Conservation (phyloP, 2,329 filamentous ascomycete genomes). For the Atkinsonella texensis region DNA sequence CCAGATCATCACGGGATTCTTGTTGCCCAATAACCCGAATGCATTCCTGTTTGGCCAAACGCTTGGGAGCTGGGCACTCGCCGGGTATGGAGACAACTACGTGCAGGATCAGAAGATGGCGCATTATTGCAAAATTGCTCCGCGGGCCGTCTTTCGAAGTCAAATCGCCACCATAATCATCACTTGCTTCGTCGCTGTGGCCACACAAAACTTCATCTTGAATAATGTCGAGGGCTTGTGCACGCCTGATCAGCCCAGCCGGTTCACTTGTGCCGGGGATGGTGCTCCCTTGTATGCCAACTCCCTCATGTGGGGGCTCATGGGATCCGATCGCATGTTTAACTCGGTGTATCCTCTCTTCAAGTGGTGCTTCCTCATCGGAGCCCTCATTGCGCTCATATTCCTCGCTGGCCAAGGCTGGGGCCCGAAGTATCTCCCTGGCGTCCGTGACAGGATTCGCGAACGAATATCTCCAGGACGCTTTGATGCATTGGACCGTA, state of each 20-base stretch:
- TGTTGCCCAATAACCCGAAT: constrained; percentile 14
- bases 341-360: constrained; percentile 28
- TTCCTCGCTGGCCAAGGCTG: constrained; percentile 15
- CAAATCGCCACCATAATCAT: constrained; percentile 34
- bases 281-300: constrained; percentile 31
- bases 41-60: constrained; percentile 16
- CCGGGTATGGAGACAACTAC: constrained; percentile 28
- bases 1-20: constrained; percentile 25
- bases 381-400: constrained; percentile 21
- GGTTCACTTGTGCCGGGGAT: constrained; percentile 36
- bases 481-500: constrained; percentile 23
- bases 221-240: constrained; percentile 21
- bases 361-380: constrained; percentile 29
- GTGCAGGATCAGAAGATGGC: constrained; percentile 38
- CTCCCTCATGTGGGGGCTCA: constrained; percentile 32
- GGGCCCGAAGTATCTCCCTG: constrained; percentile 13
- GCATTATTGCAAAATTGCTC: constrained; percentile 38
- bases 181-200: constrained; percentile 33
- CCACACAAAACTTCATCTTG: constrained; percentile 31
- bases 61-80: constrained; percentile 11
- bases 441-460: constrained; percentile 20
- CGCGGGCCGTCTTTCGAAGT: constrained; percentile 32
- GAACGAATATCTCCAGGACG: constrained; percentile 16
- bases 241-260: constrained; percentile 21
- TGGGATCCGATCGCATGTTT: constrained; percentile 36